Evolutionary conservation across 805 yeast species (phyloP), one percentile per base, ranked within the genome.

Genomic region (Cyberlindnera mycetangii): DNA sequence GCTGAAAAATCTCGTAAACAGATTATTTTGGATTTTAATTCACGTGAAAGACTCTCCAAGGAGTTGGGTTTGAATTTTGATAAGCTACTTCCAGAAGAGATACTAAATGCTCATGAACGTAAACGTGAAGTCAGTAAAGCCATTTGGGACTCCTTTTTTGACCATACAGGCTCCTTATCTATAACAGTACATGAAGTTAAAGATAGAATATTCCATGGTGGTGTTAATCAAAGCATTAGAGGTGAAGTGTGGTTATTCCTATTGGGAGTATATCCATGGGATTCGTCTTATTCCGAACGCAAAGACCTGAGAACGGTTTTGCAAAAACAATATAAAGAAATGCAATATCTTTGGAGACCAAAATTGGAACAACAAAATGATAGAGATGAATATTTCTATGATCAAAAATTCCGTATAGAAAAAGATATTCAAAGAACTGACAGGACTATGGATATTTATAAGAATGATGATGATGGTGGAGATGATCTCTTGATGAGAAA

Each of bases 351-450:
- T 70, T 89, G 96, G 96, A 70, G 74, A 7, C 76, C 82, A 49
- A 46, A 44, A 28, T 17, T 47, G n/a, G 81, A 73, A 10, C 69
- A 73, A 38, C 71, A 81, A 47, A 54, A 63, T n/a, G n/a, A n/a
- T n/a, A n/a, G n/a, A 15, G 81, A 78, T 57, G 84, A 77, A 28
- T 88, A 80, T 60, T 92, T 96, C 92, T 76, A 77, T 52, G 98
- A 93, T 65, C 98, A 93, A 63, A 81, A 84, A 50, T 79, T 79
- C 47, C 75, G 98, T 48, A 92, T 93, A 52, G 95, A 90, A 55
- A 93, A 93, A 63, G 99, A 93, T 66, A 85, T 93, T 17, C 87
- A 83, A 53, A 74, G 99, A 53, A 92, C 96, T 8, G 99, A 92
- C 65, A 75, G 98, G 19, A 76, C 83, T 37, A 62, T 90, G 37